Conservation (phyloP, 1,284 basidiomycete species). For the Ustilago nuda region DNA sequence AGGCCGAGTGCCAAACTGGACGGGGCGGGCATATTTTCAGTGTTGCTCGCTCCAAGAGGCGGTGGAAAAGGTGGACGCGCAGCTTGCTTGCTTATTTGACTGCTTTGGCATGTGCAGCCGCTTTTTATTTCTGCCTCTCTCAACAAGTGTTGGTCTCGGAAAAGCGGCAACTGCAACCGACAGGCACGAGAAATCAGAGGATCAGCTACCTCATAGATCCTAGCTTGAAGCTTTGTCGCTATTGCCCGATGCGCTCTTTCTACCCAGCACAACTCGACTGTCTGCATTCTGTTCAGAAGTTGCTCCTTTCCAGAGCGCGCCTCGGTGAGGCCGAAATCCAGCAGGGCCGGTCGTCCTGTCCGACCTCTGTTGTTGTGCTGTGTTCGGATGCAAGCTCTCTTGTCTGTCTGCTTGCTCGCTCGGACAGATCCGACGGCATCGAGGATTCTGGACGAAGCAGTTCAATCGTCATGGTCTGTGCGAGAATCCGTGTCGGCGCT, state of each 20-base stretch:
- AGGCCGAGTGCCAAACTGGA: conserved; percentile 27
- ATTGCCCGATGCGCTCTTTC: not conserved
- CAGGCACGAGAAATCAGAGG: too few relatives aligned
- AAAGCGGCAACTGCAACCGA: not conserved
- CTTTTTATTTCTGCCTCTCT: not conserved
- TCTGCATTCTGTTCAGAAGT: not conserved
- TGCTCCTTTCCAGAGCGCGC: conserved; percentile 3
- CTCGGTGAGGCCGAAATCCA: conserved; percentile 15
- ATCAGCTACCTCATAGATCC: not conserved
- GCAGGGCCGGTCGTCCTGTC: not conserved
- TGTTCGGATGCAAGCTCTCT: not conserved
- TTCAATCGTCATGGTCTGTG: not conserved
- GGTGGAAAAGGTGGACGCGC: conserved; percentile 13
- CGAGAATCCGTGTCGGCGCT: too few relatives aligned
- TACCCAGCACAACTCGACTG: not conserved
- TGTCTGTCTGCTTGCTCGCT: not conserved
- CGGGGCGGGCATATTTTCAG: conserved; percentile 8
- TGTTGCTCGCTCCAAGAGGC: not conserved
- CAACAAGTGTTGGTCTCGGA: conserved; percentile 34
- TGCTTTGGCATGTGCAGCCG: conserved; percentile 25
- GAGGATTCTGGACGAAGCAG: too few relatives aligned
- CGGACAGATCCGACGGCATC: not conserved
- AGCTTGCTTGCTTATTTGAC: not conserved
- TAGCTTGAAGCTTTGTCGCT: not conserved
- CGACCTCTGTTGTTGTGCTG: not conserved